Evolutionary conservation across 495 filamentous ascomycete species (phyloP).

Genomic region (Podospora comata): DNA sequence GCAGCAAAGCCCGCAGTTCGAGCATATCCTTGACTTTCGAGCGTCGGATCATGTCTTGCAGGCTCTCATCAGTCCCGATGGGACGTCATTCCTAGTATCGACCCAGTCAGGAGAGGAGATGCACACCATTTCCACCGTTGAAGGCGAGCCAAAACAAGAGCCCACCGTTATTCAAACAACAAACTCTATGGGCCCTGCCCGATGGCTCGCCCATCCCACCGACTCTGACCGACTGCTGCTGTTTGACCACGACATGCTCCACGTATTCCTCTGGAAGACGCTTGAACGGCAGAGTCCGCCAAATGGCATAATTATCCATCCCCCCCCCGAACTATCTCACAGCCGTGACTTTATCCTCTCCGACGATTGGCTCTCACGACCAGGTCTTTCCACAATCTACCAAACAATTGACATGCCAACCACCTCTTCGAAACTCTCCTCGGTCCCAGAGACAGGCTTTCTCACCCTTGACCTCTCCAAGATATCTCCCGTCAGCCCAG

Average conservation of each 20-base stretch:
- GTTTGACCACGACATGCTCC: constrained; percentile 10
- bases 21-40: constrained; percentile 20
- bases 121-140: neutral
- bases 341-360: constrained; percentile 1
- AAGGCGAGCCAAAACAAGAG: neutral
- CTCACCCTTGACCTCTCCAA: constrained; percentile 17
- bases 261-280: constrained; percentile 19
- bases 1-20: constrained; percentile 7
- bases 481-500: neutral
- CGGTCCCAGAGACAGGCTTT: constrained; percentile 12
- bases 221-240: constrained; percentile 13
- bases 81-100: constrained; percentile 13
- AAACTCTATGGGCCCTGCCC: constrained; percentile 5
- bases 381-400: constrained; percentile 7
- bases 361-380: constrained; percentile 18
- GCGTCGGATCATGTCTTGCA: constrained; percentile 19
- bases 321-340: constrained; percentile 13
- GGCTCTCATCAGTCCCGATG: constrained; percentile 18
- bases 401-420: constrained; percentile 11
- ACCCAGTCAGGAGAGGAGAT: constrained; percentile 17
- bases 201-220: constrained; percentile 21
- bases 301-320: constrained; percentile 9
- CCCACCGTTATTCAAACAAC: neutral
- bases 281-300: constrained; percentile 9
- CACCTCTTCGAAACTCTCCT: neutral